Evolutionary conservation across 257 asterid genomes (phyloP), one percentile per base, ranked within the genome.

Genomic region (Nyctanthes arbortristis): DNA sequence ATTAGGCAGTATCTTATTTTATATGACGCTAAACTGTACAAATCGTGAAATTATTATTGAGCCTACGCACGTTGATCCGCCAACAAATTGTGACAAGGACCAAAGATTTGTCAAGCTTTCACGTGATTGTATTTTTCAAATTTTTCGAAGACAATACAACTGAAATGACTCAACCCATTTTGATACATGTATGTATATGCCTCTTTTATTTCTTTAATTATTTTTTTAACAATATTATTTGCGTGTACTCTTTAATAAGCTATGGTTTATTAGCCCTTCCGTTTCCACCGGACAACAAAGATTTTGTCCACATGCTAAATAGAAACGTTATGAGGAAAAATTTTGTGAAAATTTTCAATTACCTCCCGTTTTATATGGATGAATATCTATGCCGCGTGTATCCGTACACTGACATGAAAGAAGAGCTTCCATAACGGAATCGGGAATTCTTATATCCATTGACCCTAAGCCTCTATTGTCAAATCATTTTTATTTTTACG

Each of bases 1-100:
- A 14, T n/a, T 0, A 52, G 58, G 4, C 18, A 24, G 39, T 2
- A 18, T 29, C 35, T 59, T 6, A 54, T 33, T 68, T 65, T 43
- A 8, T 66, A 63, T 31, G 49, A 8, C 11, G 7, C 18, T n/a
- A n/a, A 9, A 18, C 35, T 16, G 2, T 47, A 5, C 25, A 16
- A 47, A 18, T 47, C 11, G 20, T 22, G 58, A n/a, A 33, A 33
- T 62, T 33, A 33, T 63, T 27, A 33, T 63, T 27, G 22, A 73
- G 61, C 37, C 62, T 36, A 68, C 29, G 35, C 7, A 39, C 45
- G 18, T 61, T 57, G 71, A 54, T 69, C 65, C 56, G 82, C 82
- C 79, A 69, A 74, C 82, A 74, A 43, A 37, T 60, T 10, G 75
- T 70, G 77, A 74, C 74, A 61, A 37, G 63, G 74, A 74, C 65